Base-by-base conservation (phyloP, 2,329 filamentous ascomycete species). In the Hypoxylon rubiginosum region DNA sequence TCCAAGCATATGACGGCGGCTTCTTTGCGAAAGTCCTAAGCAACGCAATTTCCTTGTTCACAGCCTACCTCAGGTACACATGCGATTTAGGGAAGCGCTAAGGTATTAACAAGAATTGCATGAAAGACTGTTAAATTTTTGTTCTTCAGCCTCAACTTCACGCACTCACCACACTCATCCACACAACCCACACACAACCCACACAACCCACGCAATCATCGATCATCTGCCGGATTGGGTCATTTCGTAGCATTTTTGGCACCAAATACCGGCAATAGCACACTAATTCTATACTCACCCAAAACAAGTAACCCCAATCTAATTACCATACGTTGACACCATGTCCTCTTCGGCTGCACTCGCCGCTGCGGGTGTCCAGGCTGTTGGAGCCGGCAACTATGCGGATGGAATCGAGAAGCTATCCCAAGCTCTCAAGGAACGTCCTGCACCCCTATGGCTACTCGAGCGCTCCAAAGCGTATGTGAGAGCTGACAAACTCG, bases 381-480 rank as follows among this genome's bases (percentile, higher is more conserved):
- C 93, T 60, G 84, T 93, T 62, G 81, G 87, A 28, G 82, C 80
- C 8, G 85, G 85, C 54, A 85, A 94, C 65, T 95, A 88, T 78
- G 81, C 85, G 4, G 83, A 85, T 50, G 94, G 92, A 48, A 87
- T 97, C 71, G 77, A 82, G 36, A 86, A 90, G 72, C 91, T 91
- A 68, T 91, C 91, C 7, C 79, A 82, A 41, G 93, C 92, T 6
- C 82, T 97, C 34, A 81, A 88, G 66, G 84, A 84, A 11, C 89
- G 90, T 0, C 83, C 82, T 41, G 93, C 92, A 2, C 91, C 93
- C 1, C 81, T 86, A 52, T 97, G 96, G 87, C 91, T 95, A 67
- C 88, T 96, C 68, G 89, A 91, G 71, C 92, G 95, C 19, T 92
- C 93, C 4, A 93, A 90, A 45, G 93, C 93, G 41, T 90, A 94